These are phyloP conservation scores for Ceratobasidium sp. DNA, from an alignment of 1,284 basidiomycete genomes.

Conservation along the genomic window DNA sequence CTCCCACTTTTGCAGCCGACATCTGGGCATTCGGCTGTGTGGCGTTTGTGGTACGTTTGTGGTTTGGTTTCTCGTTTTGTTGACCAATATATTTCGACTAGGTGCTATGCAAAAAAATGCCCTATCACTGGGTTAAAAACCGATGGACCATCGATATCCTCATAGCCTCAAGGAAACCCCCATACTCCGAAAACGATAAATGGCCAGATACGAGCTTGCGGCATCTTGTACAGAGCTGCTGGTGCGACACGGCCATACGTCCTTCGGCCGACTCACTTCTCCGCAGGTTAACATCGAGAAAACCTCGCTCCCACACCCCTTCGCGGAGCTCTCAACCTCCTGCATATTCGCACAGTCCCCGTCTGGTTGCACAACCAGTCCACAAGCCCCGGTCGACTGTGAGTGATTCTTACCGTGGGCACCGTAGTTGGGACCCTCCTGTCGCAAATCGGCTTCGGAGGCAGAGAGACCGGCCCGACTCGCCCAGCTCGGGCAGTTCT, in stretches of 20 bases:
- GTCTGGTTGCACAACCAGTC: background rate
- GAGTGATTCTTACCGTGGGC: background rate
- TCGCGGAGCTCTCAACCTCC: background rate
- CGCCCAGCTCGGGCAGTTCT: background rate
- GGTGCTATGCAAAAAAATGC: conserved; percentile 32
- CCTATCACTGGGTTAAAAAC: conserved; percentile 30
- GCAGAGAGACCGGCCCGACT: no score
- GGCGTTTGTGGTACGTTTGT: conserved; percentile 27
- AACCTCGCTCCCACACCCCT: background rate
- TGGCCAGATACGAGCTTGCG: conserved; percentile 13
- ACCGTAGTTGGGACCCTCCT: background rate
- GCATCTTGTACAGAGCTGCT: conserved; percentile 20
- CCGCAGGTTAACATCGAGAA: background rate
- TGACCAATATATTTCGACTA: background rate
- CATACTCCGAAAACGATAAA: conserved; percentile 14
- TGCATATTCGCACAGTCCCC: background rate
- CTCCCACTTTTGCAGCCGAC: conserved; percentile 13
- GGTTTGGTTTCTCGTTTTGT: background rate
- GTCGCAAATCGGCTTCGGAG: background rate
- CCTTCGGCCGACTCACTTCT: conserved; percentile 10
- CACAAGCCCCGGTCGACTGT: background rate
- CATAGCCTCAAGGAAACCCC: conserved; percentile 24
- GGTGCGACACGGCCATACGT: conserved; percentile 13
- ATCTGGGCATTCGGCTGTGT: conserved; percentile 36
- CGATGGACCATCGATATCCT: conserved; percentile 28